Base-by-base conservation (phyloP, 2,329 filamentous ascomycete species). In the Pestalotiopsis sp. region DNA sequence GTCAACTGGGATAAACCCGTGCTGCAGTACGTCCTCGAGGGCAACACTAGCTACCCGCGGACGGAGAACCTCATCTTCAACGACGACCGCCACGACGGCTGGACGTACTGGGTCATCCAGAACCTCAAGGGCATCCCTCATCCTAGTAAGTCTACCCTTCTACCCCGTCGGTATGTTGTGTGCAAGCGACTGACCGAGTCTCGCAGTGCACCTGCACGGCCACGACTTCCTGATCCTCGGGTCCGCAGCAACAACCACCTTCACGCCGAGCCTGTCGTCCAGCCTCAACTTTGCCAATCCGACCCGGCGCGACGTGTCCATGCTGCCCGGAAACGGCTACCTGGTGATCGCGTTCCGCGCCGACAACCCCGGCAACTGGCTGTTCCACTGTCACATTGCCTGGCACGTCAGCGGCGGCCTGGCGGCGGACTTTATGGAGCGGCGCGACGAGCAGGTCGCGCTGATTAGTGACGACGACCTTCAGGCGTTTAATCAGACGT, bases 341-440 rank as follows among this genome's bases (percentile, higher is more conserved):
- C 69, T 86, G 9, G 80, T 83, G 3, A 75, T 87, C 31, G 84
- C 81, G 0, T 87, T 85, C 74, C 73, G 76, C 62, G 79, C 82
- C 0, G 81, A 87, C 73, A 86, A 87, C 71, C 85, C 85, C 0
- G 85, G 85, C 62, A 74, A 78, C 38, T 84, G 82, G 81, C 72
- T 83, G n/a, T 76, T 83, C 74, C 82, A 84, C 71, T 84, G 82
- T 75, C 82, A 84, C 72, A 84, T 85, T 65, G 81, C 81, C n/a
- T 85, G 81, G 83, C 85, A 88, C 72, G 78, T 84, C 49, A 76
- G 75, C 66, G 79, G 81, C 69, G 85, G 84, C 38, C 79, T 88
- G 4, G 83, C 80, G 6, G 74, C 86, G 49, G 85, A 88, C 73
- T 86, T 87, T 72, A 71, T 88, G 27, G 87, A 77, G 72, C 69